Base-by-base conservation (phyloP, 2,329 filamentous ascomycete species). In the Botrytis fabae region DNA sequence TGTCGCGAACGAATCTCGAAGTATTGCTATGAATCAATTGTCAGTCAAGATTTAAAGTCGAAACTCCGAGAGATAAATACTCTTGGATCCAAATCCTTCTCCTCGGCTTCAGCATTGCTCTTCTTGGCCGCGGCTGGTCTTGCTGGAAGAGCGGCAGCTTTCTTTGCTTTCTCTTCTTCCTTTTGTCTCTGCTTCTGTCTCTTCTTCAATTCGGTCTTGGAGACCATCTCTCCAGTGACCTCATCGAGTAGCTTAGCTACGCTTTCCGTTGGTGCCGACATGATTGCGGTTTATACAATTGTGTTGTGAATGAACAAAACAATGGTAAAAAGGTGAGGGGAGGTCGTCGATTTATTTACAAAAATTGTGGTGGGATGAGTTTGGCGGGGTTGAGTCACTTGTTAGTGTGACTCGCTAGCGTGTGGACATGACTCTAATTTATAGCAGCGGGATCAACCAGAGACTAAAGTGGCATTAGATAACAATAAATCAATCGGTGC, bases 141-240 rank as follows among this genome's bases (percentile, higher is more conserved):
- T 59, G 88, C 87, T 51, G 89, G 86, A 74, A 90, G 86, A 69
- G 89, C 86, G 70, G 93, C 92, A 42, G 90, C 92, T 87, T 94
- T 95, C 85, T 94, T 90, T 78, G 90, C 90, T 91, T 97, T 98
- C 85, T 94, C 93, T 78, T 92, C 92, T 75, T 97, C 94, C 83
- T 89, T 90, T 83, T 95, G 90, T 78, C 95, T 91, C 81, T 91
- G 88, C 93, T 99, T 99, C 86, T 95, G 90, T 80, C 95, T 91
- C 86, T 93, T 95, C 93, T 99, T 99, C 83, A 98, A 86, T 85
- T 95, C 92, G 25, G 90, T 89, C 90, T 95, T 95, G 85, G 92
- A 95, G 75, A 92, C 82, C 83, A 84, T 91, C 85, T 99, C 96
- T 80, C 96, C 96, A 22, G 96, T 98, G 76, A 95, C 93, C 81